These are phyloP conservation scores for Trypanosoma platydactyli DNA, from an alignment of 208 protist genomes.

Conservation along the genomic window DNA sequence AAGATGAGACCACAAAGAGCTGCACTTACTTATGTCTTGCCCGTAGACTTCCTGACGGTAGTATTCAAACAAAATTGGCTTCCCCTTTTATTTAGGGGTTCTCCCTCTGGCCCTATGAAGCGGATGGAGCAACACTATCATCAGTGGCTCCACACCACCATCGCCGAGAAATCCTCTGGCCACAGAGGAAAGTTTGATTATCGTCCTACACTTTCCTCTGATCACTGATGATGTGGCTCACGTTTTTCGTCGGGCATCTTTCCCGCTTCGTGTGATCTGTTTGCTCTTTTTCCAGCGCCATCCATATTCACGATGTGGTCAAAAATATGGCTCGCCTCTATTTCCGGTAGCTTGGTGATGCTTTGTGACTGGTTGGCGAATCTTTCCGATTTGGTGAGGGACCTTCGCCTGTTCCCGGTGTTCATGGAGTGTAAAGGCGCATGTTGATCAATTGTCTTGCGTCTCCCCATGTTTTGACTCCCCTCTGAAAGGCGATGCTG, in stretches of 20 bases:
- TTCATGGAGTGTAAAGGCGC: neutral
- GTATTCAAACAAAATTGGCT: too few relatives aligned
- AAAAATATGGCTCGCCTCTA: constrained; percentile 9
- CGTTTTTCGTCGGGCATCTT: neutral
- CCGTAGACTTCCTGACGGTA: too few relatives aligned
- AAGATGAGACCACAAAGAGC: too few relatives aligned
- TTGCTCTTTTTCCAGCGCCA: neutral
- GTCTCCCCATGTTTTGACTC: neutral
- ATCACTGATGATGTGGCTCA: neutral
- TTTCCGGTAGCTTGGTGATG: constrained; percentile 15
- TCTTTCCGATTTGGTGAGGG: neutral
- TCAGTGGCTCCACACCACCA: too few relatives aligned
- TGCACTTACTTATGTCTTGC: too few relatives aligned
- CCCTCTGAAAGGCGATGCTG: neutral
- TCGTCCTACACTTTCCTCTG: neutral
- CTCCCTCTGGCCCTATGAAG: too few relatives aligned
- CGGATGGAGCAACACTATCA: too few relatives aligned
- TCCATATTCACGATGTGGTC: neutral
- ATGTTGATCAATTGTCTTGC: neutral
- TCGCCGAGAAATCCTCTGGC: too few relatives aligned
- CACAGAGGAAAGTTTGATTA: too few relatives aligned
- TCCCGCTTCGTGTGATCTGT: neutral
- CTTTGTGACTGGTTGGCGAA: neutral
- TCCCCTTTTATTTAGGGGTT: too few relatives aligned
- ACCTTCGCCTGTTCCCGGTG: neutral